phyloP scores from a whole-genome alignment of 331 rosid species.

The Arachis monticola region DNA sequence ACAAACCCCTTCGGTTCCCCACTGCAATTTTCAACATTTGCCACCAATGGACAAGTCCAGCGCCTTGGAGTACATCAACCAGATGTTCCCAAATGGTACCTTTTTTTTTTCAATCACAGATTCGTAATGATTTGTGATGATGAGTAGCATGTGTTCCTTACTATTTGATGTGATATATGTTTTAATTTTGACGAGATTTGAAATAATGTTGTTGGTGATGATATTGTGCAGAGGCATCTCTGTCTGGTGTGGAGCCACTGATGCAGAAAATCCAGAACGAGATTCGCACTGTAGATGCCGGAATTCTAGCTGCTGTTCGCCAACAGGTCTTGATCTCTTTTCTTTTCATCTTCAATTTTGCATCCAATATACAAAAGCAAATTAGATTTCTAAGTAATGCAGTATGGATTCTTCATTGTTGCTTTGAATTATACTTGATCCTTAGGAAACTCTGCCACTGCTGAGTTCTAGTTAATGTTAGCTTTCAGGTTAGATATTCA shows the following conservation, averaged over 20 bases:
- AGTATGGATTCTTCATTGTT: neutral
- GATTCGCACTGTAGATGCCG: slow-evolving; percentile 94
- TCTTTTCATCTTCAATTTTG: neutral
- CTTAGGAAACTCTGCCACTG: neutral
- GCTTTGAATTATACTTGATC: neutral
- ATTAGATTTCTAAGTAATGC: neutral
- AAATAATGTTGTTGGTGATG: neutral
- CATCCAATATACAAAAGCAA: neutral
- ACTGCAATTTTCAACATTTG: neutral
- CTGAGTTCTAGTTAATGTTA: too few species aligned
- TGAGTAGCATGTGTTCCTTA: neutral
- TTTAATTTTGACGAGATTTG: neutral
- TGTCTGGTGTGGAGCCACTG: slow-evolving; percentile 95
- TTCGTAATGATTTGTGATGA: neutral
- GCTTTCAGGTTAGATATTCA: too few species aligned
- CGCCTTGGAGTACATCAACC: slow-evolving; percentile 93
- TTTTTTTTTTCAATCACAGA: neutral
- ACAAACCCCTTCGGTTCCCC: neutral
- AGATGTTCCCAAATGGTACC: slow-evolving; percentile 95
- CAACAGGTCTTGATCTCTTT: slow-evolving; percentile 68
- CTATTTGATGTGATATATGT: neutral
- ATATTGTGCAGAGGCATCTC: slow-evolving; percentile 70
- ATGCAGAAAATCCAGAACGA: slow-evolving; percentile 97
- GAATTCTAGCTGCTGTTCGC: slow-evolving; percentile 92
- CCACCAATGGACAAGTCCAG: slow-evolving; percentile 91